Percentiles rank a stretch among this genome's conserved stretches.
Evolutionary conservation across 2,329 filamentous ascomycete genomes (phyloP).

Genomic region (Xylaria sp.): DNA sequence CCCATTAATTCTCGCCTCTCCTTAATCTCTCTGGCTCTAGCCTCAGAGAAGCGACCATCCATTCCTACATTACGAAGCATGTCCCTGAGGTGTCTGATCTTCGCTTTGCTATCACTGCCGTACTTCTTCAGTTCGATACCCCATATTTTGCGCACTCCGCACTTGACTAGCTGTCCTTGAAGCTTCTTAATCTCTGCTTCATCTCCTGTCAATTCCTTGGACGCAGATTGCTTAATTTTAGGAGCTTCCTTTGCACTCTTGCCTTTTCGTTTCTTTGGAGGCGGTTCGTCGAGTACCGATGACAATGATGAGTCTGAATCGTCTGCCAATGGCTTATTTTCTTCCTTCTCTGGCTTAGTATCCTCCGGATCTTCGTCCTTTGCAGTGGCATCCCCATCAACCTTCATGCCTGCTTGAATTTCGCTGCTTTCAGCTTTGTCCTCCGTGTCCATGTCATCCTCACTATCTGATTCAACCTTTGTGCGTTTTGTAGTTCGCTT

Average conservation of each 20-base stretch:
- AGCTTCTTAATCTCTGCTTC: slow-evolving; percentile 87
- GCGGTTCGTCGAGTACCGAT: slow-evolving; percentile 78
- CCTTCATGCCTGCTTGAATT: slow-evolving; percentile 29
- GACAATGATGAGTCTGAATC: slow-evolving; percentile 67
- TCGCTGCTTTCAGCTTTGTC: slow-evolving; percentile 32
- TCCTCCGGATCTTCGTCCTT: slow-evolving; percentile 50
- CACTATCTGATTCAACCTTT: slow-evolving; percentile 45
- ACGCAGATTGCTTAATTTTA: slow-evolving; percentile 51
- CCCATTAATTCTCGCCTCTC: slow-evolving; percentile 84
- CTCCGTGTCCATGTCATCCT: slow-evolving; percentile 37
- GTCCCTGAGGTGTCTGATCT: slow-evolving; percentile 81
- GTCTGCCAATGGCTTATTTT: slow-evolving; percentile 38
- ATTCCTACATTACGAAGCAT: slow-evolving; percentile 88
- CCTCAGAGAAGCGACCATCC: slow-evolving; percentile 85
- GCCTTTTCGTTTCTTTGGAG: slow-evolving; percentile 63
- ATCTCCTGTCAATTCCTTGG: slow-evolving; percentile 63
- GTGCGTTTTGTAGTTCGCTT: slow-evolving; percentile 39
- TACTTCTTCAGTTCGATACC: slow-evolving; percentile 81
- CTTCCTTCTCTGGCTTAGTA: slow-evolving; percentile 52
- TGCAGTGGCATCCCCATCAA: slow-evolving; percentile 27
- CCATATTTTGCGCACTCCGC: slow-evolving; percentile 94
- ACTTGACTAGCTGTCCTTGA: slow-evolving; percentile 87
- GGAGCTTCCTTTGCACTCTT: slow-evolving; percentile 47
- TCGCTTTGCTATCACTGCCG: slow-evolving; percentile 75
- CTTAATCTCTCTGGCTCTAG: slow-evolving; percentile 87